Conservation (phyloP, 2,329 filamentous ascomycete genomes). For the Tolypocladium capitatum region DNA sequence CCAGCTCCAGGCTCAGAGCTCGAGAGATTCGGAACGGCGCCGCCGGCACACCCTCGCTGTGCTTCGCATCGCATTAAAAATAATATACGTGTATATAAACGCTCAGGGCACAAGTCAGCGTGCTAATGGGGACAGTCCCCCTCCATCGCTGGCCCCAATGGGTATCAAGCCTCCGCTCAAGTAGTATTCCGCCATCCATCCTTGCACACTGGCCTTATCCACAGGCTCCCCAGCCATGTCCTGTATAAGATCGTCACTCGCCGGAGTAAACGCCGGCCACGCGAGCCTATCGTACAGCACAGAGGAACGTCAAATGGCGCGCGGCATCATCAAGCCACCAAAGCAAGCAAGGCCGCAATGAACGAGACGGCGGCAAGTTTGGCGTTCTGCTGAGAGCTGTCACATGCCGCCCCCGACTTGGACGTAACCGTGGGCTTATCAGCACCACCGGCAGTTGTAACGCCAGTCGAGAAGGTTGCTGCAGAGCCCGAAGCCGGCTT, state of each 20-base stretch:
- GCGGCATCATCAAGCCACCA: not conserved
- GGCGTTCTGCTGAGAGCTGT: not conserved
- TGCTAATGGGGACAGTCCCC: not conserved
- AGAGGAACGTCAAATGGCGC: not conserved
- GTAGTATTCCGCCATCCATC: not conserved
- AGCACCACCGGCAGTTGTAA: not conserved
- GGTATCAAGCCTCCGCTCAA: not conserved
- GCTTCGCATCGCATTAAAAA: slow-evolving; percentile 1
- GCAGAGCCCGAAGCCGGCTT: slow-evolving; percentile 1
- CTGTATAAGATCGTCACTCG: not conserved
- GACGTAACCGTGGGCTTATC: slow-evolving; percentile 4
- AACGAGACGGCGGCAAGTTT: slow-evolving; percentile 1
- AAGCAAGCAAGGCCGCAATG: not conserved
- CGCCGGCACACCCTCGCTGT: not conserved
- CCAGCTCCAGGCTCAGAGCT: too few relatives aligned
- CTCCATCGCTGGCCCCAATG: slow-evolving; percentile 1
- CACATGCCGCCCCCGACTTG: slow-evolving; percentile 3
- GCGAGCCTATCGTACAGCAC: not conserved
- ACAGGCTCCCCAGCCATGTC: not conserved
- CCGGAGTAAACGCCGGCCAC: not conserved
- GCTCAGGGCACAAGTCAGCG: not conserved
- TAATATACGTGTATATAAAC: slow-evolving; percentile 1
- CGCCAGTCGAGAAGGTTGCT: slow-evolving; percentile 1
- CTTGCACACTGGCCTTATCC: not conserved
- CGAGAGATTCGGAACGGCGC: too few relatives aligned